Percentiles rank a stretch among this genome's conserved stretches.
Conservation (phyloP, 768 basidiomycete species). For the Phylloporus arenicola region DNA sequence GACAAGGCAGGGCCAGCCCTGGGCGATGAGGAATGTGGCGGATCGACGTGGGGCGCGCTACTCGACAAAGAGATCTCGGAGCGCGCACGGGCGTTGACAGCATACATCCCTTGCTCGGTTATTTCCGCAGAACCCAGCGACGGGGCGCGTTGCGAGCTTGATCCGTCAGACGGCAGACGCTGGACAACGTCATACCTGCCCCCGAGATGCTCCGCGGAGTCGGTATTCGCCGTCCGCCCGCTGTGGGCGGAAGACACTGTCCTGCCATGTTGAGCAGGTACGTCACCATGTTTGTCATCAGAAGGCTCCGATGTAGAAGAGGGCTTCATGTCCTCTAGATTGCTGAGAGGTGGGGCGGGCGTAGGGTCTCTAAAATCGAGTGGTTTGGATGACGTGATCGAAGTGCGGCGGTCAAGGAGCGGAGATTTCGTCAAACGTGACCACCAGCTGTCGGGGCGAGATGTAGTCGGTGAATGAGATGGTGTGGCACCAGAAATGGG, state of each 20-base stretch:
- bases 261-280: conserved; percentile 25
- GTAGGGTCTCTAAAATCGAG: conserved; percentile 76
- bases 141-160: conserved; percentile 18
- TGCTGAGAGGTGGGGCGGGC: conserved; percentile 59
- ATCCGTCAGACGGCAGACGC: conserved; percentile 32
- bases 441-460: conserved; percentile 77
- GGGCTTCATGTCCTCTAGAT: conserved; percentile 46
- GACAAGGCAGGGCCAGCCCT: conserved; percentile 1
- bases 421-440: conserved; percentile 61
- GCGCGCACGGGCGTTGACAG: conserved; percentile 2
- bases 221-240: conserved; percentile 62
- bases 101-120: conserved; percentile 15
- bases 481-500: conserved; percentile 41
- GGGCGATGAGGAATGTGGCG: conserved; percentile 11
- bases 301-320: conserved; percentile 12
- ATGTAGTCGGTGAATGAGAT: conserved; percentile 43
- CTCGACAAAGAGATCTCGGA: conserved; percentile 11
- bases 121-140: conserved; percentile 24
- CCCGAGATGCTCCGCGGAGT: conserved; percentile 59
- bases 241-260: conserved; percentile 47
- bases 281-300: conserved; percentile 9
- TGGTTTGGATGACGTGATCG: conserved; percentile 32
- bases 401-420: conserved; percentile 53
- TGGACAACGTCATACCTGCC: conserved; percentile 69
- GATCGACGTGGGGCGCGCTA: conserved; percentile 11